Base-by-base conservation (phyloP, 2,329 filamentous ascomycete genomes). In the Tolypocladium endophyticum region DNA sequence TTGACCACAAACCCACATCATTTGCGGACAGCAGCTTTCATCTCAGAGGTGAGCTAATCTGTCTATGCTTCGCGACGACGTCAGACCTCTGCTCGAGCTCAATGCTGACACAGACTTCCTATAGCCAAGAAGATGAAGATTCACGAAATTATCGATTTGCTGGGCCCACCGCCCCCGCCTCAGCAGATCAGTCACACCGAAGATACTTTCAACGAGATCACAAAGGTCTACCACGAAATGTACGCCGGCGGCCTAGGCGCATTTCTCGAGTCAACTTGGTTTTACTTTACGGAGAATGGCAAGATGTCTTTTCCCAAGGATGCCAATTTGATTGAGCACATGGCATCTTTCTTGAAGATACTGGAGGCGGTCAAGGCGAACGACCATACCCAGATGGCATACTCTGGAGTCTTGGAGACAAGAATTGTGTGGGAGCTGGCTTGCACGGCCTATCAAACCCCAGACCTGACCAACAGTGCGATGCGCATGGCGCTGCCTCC, bases 221-320 rank as follows among this genome's bases (percentile, higher is more conserved):
- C 85, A 63, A 82, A 82, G 62, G 72, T 93, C 20, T 95, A 89
- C 73, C 82, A 84, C 66, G 87, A 87, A 64, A 86, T 91, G 64
- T 95, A 94, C 71, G 88, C 87, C 4, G 82, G 82, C 1, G 88
- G 86, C 9, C 82, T 94, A 55, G 87, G 90, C 72, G 82, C 82
- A 56, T 87, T 94, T 63, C 82, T 95, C 63, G 92, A 97, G 72
- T 89, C 90, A 8, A 81, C 80, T 35, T 97, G 92, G 92, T 97
- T 90, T 74, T 83, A 78, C 61, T 77, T 79, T 55, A 70, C 70
- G 55, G 79, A 78, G 18, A 73, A 76, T 61, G 71, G 76, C 57
- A 71, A 75, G 45, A 76, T 74, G 68, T 69, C 77, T n/a, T 74
- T 84, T 60, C 76, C 76, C 59, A 73, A 76, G 56, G 78, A 88